Base-by-base conservation (phyloP, 2,329 filamentous ascomycete genomes). In the Myriosclerotinia curreyana region DNA sequence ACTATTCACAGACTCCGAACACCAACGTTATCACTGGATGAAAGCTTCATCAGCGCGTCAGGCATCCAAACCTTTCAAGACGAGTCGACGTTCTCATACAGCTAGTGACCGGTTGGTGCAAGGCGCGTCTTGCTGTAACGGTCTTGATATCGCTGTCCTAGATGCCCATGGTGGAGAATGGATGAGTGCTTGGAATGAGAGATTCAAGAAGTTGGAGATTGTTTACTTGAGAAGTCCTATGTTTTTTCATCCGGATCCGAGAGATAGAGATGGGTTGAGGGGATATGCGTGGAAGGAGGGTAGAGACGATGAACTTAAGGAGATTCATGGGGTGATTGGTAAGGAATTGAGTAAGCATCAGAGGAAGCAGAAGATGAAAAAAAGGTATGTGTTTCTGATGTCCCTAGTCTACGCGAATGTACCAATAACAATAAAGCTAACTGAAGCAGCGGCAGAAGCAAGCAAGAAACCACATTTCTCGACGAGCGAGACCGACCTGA, bases 1-100 rank as follows among this genome's bases (percentile, higher is more conserved):
- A 1, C 84, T 92, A 60, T 94, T 94, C 76, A 93, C 90, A 0
- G 90, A 94, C 72, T 89, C 91, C 69, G 91, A 94, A 72, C 90
- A 94, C 71, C 85, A 88, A 50, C 82, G 90, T 2, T 94, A 90
- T 73, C 86, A 90, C 74, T 92, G 89, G 87, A 36, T 80, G 80
- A 36, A 82, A 83, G 38, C 83, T 86, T 75, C 80, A 88, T 66
- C 87, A 85, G 70, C 79, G 80, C 67, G 77, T 77, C 65, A 79
- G 76, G 66, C 81, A 74, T 62, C 60, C 11, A 71, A 72, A 40
- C 50, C 67, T 15, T 72, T 74, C 51, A 74, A 42, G 66, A 71
- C 22, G 68, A 74, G 60, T 68, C 72, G 52, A 69, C 73, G 64
- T 72, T 77, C 28, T 72, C 75, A n/a, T 71, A 76, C 66, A 71